These are phyloP conservation scores for Clonostachys solani DNA, from an alignment of 2,329 filamentous ascomycete species.

Conservation along the genomic window DNA sequence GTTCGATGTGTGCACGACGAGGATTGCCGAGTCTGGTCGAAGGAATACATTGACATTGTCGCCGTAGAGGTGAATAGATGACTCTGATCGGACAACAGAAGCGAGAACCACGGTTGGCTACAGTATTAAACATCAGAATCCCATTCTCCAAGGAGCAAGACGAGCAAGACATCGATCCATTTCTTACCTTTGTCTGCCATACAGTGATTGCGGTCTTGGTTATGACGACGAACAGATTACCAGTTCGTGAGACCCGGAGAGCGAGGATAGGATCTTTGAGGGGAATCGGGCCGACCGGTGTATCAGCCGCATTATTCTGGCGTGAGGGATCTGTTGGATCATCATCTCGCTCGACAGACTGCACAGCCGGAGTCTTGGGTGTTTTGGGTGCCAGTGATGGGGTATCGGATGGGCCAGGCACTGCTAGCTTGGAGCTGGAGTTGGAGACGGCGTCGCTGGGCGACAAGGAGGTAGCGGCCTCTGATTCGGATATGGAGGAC, in stretches of 20 bases:
- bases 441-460: conserved; percentile 5
- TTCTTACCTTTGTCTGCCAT: conserved; percentile 85
- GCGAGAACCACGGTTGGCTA: conserved; percentile 87
- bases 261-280: conserved; percentile 65
- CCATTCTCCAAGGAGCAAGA: neutral
- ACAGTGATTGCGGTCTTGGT: conserved; percentile 83
- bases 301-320: conserved; percentile 7
- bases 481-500: conserved; percentile 19
- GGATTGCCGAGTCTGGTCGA: conserved; percentile 85
- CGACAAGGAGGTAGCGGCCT: neutral
- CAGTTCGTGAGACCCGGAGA: conserved; percentile 71
- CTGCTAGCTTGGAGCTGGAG: conserved; percentile 12
- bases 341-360: conserved; percentile 53
- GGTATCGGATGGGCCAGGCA: conserved; percentile 14
- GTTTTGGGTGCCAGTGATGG: conserved; percentile 44
- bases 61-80: conserved; percentile 80
- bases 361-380: conserved; percentile 52
- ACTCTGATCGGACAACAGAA: conserved; percentile 74
- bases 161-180: neutral
- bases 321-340: conserved; percentile 8
- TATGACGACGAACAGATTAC: conserved; percentile 82
- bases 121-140: neutral
- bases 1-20: conserved; percentile 81
- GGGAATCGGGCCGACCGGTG: conserved; percentile 27
- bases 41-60: conserved; percentile 80